Conservation (phyloP, 495 filamentous ascomycete genomes). For the Daldinia concentrica region DNA sequence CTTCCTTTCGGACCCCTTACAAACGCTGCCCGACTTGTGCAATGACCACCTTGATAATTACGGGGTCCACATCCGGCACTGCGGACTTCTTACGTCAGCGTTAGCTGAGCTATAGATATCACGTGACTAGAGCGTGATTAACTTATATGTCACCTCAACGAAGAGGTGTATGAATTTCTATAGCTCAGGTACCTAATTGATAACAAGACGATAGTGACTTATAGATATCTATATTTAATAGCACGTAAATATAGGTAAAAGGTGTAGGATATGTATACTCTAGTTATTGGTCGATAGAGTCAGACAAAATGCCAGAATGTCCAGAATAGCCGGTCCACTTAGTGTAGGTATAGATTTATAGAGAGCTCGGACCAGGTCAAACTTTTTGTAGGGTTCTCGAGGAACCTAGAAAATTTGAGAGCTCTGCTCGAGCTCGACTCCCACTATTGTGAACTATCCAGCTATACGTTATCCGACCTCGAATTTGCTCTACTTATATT, state of each 20-base stretch:
- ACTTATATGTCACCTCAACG: background rate
- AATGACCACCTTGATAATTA: constrained; percentile 22
- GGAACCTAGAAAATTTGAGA: constrained; percentile 8
- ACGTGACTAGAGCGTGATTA: background rate
- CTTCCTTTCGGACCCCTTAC: constrained; percentile 28
- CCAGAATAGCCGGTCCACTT: too few species aligned
- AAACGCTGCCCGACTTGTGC: constrained; percentile 18
- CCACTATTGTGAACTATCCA: background rate
- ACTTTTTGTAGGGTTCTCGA: background rate
- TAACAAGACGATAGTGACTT: too few species aligned
- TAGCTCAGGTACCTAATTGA: too few species aligned
- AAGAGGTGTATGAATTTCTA: too few species aligned
- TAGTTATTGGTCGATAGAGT: too few species aligned
- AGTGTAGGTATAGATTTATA: background rate
- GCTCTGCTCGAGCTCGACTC: background rate
- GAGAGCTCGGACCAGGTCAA: background rate
- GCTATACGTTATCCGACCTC: background rate
- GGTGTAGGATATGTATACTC: too few species aligned
- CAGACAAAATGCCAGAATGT: too few species aligned
- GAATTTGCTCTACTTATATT: background rate
- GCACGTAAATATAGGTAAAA: too few species aligned
- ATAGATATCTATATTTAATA: too few species aligned
- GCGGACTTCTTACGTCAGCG: background rate
- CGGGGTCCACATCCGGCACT: background rate
- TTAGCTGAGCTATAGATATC: background rate